Conservation (phyloP, 768 basidiomycete species). For the Pholiota microspora region DNA sequence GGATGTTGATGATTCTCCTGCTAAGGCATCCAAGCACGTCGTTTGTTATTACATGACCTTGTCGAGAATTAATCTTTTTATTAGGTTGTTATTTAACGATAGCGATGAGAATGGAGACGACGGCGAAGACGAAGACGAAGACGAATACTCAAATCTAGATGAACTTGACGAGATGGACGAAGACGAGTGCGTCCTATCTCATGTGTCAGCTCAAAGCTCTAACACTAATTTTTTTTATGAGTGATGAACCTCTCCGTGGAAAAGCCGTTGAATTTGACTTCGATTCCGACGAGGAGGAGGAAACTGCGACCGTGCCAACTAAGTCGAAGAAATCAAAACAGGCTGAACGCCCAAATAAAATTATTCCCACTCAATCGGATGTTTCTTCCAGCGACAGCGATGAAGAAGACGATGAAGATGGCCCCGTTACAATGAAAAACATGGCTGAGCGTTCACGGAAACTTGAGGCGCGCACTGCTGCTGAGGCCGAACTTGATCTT, state of each 20-base stretch:
- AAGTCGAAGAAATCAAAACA: constrained; percentile 56
- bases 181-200: constrained; percentile 19
- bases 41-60: background rate
- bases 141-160: constrained; percentile 12
- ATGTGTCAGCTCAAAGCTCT: background rate
- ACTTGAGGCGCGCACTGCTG: constrained; percentile 63
- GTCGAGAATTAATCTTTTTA: constrained; percentile 6
- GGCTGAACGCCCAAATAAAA: constrained; percentile 42
- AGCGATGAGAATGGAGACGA: constrained; percentile 31
- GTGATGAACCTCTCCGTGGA: constrained; percentile 50
- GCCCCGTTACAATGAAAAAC: constrained; percentile 68
- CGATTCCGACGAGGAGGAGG: constrained; percentile 59
- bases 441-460: constrained; percentile 82
- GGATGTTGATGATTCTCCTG: constrained; percentile 49
- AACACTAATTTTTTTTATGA: constrained; percentile 21
- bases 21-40: constrained; percentile 44
- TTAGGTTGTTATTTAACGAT: constrained; percentile 45
- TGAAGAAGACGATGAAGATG: constrained; percentile 47
- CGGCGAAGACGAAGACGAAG: constrained; percentile 22
- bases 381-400: constrained; percentile 34
- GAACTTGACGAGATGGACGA: constrained; percentile 43
- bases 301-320: constrained; percentile 30
- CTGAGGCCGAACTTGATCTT: constrained; percentile 66
- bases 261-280: constrained; percentile 62
- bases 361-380: constrained; percentile 51